Conservation (phyloP, 306 rosid species). For the Ziziphus jujuba region DNA sequence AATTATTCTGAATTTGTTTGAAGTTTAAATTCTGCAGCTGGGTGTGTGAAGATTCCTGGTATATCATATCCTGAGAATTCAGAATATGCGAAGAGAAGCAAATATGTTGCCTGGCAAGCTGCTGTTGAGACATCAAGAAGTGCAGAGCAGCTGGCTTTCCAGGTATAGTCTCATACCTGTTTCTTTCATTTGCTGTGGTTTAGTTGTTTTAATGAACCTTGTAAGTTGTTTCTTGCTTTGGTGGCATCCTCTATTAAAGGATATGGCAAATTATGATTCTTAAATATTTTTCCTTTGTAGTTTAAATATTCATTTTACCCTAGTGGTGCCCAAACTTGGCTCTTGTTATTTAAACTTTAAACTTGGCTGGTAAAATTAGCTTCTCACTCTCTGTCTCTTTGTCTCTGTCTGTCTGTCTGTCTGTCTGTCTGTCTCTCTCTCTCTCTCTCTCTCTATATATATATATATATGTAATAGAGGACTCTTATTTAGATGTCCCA, state of each 20-base stretch:
- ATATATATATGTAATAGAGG: too few species aligned
- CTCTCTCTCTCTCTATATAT: too few species aligned
- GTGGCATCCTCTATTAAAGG: not conserved
- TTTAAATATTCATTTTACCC: too few species aligned
- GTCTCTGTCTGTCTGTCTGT: too few species aligned
- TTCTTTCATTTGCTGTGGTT: conserved; percentile 27
- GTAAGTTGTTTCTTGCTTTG: not conserved
- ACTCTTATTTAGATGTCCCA: too few species aligned
- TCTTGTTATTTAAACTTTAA: too few species aligned
- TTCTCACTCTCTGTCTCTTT: too few species aligned
- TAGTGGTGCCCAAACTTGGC: too few species aligned
- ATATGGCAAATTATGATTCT: too few species aligned
- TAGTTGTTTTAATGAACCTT: conserved; percentile 1
- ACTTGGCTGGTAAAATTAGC: too few species aligned
- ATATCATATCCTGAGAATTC: conserved; percentile 89
- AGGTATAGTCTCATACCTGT: conserved; percentile 47
- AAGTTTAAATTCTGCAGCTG: conserved; percentile 71
- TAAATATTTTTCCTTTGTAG: too few species aligned
- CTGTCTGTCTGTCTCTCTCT: too few species aligned
- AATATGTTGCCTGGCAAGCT: conserved; percentile 80
- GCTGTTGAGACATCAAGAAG: conserved; percentile 82
- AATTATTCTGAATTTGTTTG: conserved; percentile 47
- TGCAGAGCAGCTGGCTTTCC: conserved; percentile 86
- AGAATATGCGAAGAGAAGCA: conserved; percentile 85
- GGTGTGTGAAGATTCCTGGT: conserved; percentile 77